phyloP scores from a whole-genome alignment of 208 protist species.

The Acanthamoeba triangularis region DNA sequence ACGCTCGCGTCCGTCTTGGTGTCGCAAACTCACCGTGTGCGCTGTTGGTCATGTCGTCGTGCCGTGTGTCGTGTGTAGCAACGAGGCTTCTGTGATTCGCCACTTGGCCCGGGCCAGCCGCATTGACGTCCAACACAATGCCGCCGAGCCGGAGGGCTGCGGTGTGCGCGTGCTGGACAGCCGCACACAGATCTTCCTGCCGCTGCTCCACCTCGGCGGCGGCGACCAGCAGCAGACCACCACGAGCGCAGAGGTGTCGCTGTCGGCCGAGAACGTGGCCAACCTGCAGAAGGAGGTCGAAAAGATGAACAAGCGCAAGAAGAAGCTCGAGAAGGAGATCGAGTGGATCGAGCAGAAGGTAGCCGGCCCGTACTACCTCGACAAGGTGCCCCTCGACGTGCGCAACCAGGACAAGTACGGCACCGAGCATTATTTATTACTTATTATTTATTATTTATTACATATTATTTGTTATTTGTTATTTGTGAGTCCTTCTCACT shows the following conservation, averaged over 20 bases:
- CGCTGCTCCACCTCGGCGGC: not conserved
- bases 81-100: not conserved
- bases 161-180: constrained; percentile 28
- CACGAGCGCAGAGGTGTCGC: not conserved
- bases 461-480: not conserved
- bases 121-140: not conserved
- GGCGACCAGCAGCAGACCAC: not conserved
- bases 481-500: not conserved
- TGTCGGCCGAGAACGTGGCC: not conserved
- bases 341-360: constrained; percentile 43
- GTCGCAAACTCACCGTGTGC: too few species aligned
- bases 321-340: constrained; percentile 46
- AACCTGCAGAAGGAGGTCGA: constrained; percentile 44
- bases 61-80: not conserved
- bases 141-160: constrained; percentile 4
- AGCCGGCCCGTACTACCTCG: not conserved
- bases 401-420: constrained; percentile 31
- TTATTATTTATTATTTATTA: not conserved
- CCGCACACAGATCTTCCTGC: constrained; percentile 38
- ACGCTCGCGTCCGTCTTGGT: too few species aligned
- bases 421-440: not conserved
- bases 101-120: not conserved
- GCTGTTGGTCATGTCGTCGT: too few species aligned
- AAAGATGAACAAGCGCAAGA: constrained; percentile 39
- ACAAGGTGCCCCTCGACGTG: constrained; percentile 30